Base-by-base conservation (phyloP, 225 moss, liverwort and hornwort genomes). In the Neckera pumila region DNA sequence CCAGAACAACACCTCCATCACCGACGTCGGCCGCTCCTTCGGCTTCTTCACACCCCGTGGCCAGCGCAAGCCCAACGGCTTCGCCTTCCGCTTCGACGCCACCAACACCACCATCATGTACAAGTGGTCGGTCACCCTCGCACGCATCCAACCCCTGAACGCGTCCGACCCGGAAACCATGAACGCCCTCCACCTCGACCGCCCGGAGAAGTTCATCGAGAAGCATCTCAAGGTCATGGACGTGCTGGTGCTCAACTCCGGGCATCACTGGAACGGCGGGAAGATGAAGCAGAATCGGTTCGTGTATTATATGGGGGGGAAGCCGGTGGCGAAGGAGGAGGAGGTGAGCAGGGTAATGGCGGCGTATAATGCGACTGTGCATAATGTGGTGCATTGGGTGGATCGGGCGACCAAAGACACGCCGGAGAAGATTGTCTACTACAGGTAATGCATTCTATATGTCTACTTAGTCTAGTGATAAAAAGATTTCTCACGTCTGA, bases 181-280 rank as follows among this genome's bases (percentile, higher is more conserved):
- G 54, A 89, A 91, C 45, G 94, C 97, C 10, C 85, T 98, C 45
- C 97, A 98, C 83, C 86, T 98, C 12, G 98, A 98, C 73, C 95
- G 88, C 26, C 98, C 96, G 4, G 93, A 90, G 38, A 59, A 40
- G 28, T 93, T 97, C 30, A 85, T 98, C 4, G 82, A 90, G 59
- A 81, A 89, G 12, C 72, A 43, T 8, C 79, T 97, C 42, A 60
- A 82, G 9, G 20, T 84, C 26, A 45, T 98, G 4, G 96, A 98
- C 57, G 79, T 96, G 15, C 42, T 98, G 17, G 81, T 98, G 38
- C 73, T 98, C 38, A 96, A 96, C 67, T 87, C 95, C 3, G 97
- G 98, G 34, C 98, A 98, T 53, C 98, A 98, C 80, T 98, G 98
- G 98, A 98, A 98, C 42, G 75, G 87, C 1, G 96, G 93, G 6